Evolutionary conservation across 768 basidiomycete genomes (phyloP).

Genomic region (Terana coerulea): DNA sequence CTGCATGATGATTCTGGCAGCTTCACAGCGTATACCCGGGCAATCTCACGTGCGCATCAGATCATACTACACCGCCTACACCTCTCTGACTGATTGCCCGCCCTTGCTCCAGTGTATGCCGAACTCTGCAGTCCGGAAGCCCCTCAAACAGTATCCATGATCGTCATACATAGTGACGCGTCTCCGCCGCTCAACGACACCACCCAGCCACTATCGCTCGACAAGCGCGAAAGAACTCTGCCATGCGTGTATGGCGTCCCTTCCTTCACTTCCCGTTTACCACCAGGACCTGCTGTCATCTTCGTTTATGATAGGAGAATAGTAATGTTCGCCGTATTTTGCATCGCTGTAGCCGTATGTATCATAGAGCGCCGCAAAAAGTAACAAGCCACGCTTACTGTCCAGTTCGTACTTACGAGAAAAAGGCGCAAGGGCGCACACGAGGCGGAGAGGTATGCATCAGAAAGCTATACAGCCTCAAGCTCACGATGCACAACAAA

Average conservation of each 20-base stretch:
- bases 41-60: background rate
- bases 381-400: background rate
- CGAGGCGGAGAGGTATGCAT: too few species aligned
- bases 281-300: background rate
- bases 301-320: background rate
- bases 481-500: too few species aligned
- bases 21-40: background rate
- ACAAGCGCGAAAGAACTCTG: background rate
- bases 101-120: constrained; percentile 1
- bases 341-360: constrained; percentile 3
- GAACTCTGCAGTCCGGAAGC: background rate
- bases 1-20: background rate
- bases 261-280: background rate
- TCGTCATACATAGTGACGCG: background rate
- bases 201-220: background rate
- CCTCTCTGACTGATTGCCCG: too few species aligned
- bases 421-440: too few species aligned
- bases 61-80: too few species aligned
- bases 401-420: too few species aligned
- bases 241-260: background rate
- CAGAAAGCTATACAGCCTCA: too few species aligned
- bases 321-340: background rate
- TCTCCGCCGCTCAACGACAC: background rate
- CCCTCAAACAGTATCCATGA: background rate
- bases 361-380: background rate